phyloP scores from a whole-genome alignment of 306 rosid species.

The Malus asiatica region DNA sequence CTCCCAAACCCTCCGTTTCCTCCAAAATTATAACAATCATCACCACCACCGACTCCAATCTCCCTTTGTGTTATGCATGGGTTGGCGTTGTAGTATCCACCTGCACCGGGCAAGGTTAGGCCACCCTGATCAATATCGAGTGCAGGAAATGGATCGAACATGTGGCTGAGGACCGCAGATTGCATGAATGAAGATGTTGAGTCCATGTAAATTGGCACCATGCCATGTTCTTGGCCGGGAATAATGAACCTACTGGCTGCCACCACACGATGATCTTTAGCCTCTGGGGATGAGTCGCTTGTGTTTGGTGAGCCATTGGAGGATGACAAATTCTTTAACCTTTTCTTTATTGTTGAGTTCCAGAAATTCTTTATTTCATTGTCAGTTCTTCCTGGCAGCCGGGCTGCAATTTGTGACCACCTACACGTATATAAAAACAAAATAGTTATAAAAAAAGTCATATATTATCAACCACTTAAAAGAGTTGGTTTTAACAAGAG shows the following conservation, averaged over 20 bases:
- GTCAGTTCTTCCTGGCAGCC: slow-evolving; percentile 86
- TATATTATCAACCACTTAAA: not conserved
- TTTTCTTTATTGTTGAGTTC: slow-evolving; percentile 93
- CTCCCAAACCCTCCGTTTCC: slow-evolving; percentile 28
- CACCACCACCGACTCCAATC: not conserved
- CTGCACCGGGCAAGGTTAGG: slow-evolving; percentile 25
- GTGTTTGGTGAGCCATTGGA: slow-evolving; percentile 47
- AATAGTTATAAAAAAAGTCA: not conserved
- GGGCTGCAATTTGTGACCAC: slow-evolving; percentile 98
- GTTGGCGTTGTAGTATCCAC: slow-evolving; percentile 27
- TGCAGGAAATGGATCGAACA: slow-evolving; percentile 38
- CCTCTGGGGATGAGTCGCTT: slow-evolving; percentile 52
- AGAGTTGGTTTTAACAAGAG: slow-evolving; percentile 10
- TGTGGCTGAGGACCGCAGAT: slow-evolving; percentile 27
- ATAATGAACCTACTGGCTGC: not conserved
- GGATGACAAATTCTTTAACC: slow-evolving; percentile 61
- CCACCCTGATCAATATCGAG: slow-evolving; percentile 23
- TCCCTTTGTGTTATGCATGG: slow-evolving; percentile 29
- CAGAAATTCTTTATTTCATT: slow-evolving; percentile 93
- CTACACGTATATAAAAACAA: slow-evolving; percentile 10
- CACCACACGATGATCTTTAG: not conserved
- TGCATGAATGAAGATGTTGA: slow-evolving; percentile 32
- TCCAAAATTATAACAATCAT: slow-evolving; percentile 21
- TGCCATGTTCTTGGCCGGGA: slow-evolving; percentile 29
- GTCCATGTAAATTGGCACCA: slow-evolving; percentile 37